Conservation (phyloP, 2,329 filamentous ascomycete genomes). For the Aspergillus candidus region DNA sequence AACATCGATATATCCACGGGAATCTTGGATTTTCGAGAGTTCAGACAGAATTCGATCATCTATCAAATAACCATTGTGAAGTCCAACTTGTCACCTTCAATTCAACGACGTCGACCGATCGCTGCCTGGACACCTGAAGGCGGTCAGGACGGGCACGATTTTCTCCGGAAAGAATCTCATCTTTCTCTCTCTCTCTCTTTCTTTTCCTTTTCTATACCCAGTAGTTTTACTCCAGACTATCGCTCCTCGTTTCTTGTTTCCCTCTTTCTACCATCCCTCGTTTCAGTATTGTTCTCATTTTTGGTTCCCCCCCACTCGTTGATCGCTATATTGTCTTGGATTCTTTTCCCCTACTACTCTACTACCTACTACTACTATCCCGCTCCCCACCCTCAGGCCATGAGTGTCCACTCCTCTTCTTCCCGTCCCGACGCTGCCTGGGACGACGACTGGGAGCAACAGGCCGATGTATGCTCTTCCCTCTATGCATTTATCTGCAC, state of each 20-base stretch:
- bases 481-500: background rate
- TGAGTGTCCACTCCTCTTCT: constrained; percentile 42
- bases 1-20: too few relatives aligned
- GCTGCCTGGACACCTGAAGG: too few relatives aligned
- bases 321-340: background rate
- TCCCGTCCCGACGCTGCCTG: constrained; percentile 66
- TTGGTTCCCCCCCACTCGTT: too few relatives aligned
- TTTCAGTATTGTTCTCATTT: too few relatives aligned
- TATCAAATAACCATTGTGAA: too few relatives aligned
- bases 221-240: too few relatives aligned
- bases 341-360: background rate
- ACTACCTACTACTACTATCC: background rate
- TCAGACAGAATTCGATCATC: too few relatives aligned
- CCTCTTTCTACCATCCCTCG: too few relatives aligned
- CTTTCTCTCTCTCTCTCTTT: background rate
- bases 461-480: constrained; percentile 58
- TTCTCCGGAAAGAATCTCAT: background rate
- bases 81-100: too few relatives aligned
- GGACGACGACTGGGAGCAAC: constrained; percentile 84
- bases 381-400: constrained; percentile 16
- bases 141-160: background rate
- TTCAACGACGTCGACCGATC: too few relatives aligned
- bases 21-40: too few relatives aligned
- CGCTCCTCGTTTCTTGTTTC: too few relatives aligned
- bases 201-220: background rate